Percentiles rank a stretch among this genome's conserved stretches.
Evolutionary conservation across 202 grass and related monocot species (phyloP).

Genomic region (Bolboschoenoplectus hybrid): DNA sequence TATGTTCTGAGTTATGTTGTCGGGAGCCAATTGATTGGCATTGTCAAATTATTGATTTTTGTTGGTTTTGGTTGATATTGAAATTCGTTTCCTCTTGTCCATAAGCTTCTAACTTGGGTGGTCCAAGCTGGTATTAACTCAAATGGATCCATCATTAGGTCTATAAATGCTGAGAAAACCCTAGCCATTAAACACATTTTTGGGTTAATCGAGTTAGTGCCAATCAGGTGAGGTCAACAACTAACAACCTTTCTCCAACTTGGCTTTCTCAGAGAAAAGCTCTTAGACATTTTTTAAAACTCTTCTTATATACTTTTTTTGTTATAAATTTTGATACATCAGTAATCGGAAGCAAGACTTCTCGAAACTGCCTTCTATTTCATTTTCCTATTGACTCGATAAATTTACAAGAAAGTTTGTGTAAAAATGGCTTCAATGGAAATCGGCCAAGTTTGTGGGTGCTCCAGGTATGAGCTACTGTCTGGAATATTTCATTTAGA

Average conservation of each 20-base stretch:
- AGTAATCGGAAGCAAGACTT: constrained; percentile 79
- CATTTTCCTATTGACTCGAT: constrained; percentile 70
- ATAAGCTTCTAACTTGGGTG: constrained; percentile 17
- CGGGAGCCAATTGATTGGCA: neutral
- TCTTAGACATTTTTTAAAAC: constrained; percentile 31
- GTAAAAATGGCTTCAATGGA: constrained; percentile 76
- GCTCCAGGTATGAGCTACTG: constrained; percentile 61
- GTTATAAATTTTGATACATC: constrained; percentile 42
- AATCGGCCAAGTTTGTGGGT: constrained; percentile 76
- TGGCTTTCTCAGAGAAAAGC: neutral
- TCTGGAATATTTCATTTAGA: neutral
- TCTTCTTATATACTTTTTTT: constrained; percentile 8
- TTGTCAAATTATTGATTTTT: constrained; percentile 13
- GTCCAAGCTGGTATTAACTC: neutral
- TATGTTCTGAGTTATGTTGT: neutral
- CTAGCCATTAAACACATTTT: neutral
- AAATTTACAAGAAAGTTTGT: constrained; percentile 62
- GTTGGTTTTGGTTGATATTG: constrained; percentile 4
- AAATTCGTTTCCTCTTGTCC: neutral
- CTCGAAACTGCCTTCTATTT: constrained; percentile 62
- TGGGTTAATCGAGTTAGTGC: neutral
- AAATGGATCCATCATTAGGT: neutral
- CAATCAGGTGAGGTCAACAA: neutral
- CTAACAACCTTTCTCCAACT: neutral
- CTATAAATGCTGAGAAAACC: neutral